phyloP scores from a whole-genome alignment of 2,329 filamentous ascomycete species.

The Ramularia endophylla region DNA sequence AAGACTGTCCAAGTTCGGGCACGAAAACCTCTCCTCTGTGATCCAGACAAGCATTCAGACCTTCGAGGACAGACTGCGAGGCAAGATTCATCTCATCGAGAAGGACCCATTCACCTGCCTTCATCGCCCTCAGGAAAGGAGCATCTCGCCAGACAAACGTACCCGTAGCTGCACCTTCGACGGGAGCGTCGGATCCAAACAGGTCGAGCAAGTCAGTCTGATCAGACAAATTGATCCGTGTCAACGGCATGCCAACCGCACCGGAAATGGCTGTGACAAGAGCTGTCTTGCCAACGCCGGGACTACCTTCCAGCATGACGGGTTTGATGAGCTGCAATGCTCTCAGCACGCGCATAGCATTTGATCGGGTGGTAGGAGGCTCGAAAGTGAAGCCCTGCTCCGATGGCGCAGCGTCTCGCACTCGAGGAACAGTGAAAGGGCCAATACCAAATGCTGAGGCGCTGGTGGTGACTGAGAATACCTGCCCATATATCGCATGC shows the following conservation, averaged over 20 bases:
- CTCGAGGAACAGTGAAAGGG: constrained; percentile 59
- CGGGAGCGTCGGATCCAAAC: constrained; percentile 92
- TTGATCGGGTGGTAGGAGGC: constrained; percentile 82
- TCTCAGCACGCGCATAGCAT: constrained; percentile 84
- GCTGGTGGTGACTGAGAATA: constrained; percentile 53
- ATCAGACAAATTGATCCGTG: constrained; percentile 93
- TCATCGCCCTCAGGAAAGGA: constrained; percentile 93
- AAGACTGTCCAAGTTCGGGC: constrained; percentile 89
- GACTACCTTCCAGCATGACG: constrained; percentile 89
- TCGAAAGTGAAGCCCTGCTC: constrained; percentile 69
- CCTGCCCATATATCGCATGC: constrained; percentile 56
- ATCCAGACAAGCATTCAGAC: constrained; percentile 91
- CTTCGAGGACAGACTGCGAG: constrained; percentile 93
- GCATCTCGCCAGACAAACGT: constrained; percentile 95
- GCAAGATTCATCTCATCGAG: constrained; percentile 99
- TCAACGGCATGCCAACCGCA: constrained; percentile 73
- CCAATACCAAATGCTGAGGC: constrained; percentile 60
- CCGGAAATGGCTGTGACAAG: constrained; percentile 78
- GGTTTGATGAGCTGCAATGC: constrained; percentile 86
- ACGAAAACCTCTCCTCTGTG: constrained; percentile 95
- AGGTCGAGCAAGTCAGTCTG: constrained; percentile 97
- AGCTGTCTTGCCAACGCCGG: constrained; percentile 97
- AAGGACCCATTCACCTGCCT: constrained; percentile 91
- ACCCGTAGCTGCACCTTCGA: constrained; percentile 85
- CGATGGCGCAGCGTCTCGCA: background rate